phyloP scores from a whole-genome alignment of 2,329 filamentous ascomycete genomes.

The Epichloe elymi region DNA sequence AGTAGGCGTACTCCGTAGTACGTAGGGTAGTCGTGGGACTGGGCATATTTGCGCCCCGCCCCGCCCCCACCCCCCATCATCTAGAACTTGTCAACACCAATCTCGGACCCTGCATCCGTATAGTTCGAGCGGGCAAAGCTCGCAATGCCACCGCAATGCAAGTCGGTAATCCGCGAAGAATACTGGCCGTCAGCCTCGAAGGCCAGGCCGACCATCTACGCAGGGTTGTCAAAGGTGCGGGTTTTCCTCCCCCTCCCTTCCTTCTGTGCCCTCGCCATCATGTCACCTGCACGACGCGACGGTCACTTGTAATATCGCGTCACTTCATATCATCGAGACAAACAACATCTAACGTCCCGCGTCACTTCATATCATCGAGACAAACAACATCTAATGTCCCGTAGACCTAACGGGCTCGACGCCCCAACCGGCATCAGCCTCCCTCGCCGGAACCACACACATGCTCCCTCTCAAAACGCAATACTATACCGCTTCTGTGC shows the following conservation, averaged over 20 bases:
- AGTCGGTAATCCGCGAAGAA: slow-evolving; percentile 27
- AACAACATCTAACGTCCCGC: background rate
- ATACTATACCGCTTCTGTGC: slow-evolving; percentile 48
- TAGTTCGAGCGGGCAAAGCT: background rate
- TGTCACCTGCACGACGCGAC: background rate
- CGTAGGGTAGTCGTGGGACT: too few species aligned
- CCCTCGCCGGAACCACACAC: slow-evolving; percentile 48
- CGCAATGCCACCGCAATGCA: background rate
- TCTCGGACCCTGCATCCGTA: too few species aligned
- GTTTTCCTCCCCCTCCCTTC: too few species aligned
- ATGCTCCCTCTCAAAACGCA: slow-evolving; percentile 38
- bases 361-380: too few species aligned
- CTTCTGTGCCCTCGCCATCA: background rate
- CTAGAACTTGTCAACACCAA: too few species aligned
- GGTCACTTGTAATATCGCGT: too few species aligned
- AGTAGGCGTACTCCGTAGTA: too few species aligned
- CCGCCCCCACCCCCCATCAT: background rate
- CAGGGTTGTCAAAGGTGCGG: slow-evolving; percentile 39
- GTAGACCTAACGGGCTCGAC: slow-evolving; percentile 39
- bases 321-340: background rate
- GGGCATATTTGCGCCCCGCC: background rate
- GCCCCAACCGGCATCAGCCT: slow-evolving; percentile 24
- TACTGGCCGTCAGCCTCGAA: slow-evolving; percentile 42
- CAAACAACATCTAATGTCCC: background rate
- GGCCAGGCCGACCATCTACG: slow-evolving; percentile 32